A percentile compares a stretch with the other conserved stretches of the same genome.
Evolutionary conservation across 2,329 filamentous ascomycete species (phyloP).

Genomic region (Apiospora sp.): DNA sequence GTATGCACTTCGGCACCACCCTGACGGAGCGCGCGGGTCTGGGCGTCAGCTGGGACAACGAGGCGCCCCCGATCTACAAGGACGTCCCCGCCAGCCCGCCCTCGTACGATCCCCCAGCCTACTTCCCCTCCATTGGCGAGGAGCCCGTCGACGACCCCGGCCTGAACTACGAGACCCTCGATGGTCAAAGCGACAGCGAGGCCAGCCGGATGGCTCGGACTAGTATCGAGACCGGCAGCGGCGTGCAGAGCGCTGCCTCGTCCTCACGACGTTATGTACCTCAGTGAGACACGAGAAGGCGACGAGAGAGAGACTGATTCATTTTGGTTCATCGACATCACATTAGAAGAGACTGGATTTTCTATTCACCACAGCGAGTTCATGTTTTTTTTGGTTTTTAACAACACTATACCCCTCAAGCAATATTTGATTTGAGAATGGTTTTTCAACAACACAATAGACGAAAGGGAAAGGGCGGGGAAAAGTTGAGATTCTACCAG

Average conservation of each 20-base stretch:
- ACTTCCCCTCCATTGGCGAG: neutral
- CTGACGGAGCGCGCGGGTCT: slow-evolving; percentile 86
- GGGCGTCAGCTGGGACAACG: slow-evolving; percentile 96
- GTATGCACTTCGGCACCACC: slow-evolving; percentile 87
- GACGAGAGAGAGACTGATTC: neutral
- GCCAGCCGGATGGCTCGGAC: neutral
- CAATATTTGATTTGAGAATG: slow-evolving; percentile 19
- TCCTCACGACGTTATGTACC: neutral
- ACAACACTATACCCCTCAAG: slow-evolving; percentile 16
- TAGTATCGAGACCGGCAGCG: neutral
- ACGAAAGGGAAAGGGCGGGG: neutral
- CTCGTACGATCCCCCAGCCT: slow-evolving; percentile 56
- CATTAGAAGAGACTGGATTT: slow-evolving; percentile 1
- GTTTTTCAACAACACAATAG: slow-evolving; percentile 19
- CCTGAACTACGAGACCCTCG: slow-evolving; percentile 27
- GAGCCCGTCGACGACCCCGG: slow-evolving; percentile 13
- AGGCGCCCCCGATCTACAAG: slow-evolving; percentile 91
- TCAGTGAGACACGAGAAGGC: neutral
- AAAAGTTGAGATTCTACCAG: slow-evolving; percentile 1
- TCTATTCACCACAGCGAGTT: slow-evolving; percentile 15
- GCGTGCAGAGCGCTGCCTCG: neutral
- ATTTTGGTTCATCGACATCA: neutral
- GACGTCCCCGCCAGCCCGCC: slow-evolving; percentile 91
- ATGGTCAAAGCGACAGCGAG: slow-evolving; percentile 17
- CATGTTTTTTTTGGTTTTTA: slow-evolving; percentile 1